Evolutionary conservation across 1,284 basidiomycete species (phyloP), one percentile per base, ranked within the genome.

Genomic region (Puccinia hordei): DNA sequence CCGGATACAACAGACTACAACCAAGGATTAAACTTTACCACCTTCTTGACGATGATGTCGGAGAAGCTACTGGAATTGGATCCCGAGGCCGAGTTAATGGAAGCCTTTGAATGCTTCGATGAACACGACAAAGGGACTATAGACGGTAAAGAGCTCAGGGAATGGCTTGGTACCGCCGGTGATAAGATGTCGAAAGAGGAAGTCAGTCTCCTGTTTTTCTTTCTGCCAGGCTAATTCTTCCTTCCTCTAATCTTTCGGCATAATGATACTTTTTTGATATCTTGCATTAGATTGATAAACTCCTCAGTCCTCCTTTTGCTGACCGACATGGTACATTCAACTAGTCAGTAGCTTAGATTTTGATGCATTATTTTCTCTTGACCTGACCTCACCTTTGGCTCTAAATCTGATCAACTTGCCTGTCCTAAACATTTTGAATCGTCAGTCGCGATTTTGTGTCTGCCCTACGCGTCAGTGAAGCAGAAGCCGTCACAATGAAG

Each of bases 21-120:
- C 46, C 77, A 79, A 72, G 77, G 77, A 15, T 19, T 95, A 87
- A 95, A 94, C 86, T 95, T 95, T 85, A 93, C 94, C 49, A 94
- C 94, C 90, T 95, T 95, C 87, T 88, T 95, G 75, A 94, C 94
- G 69, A 93, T 95, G 92, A 95, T 96, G 93, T 92, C 92, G 84
- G 93, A 95, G 85, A 91, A 93, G 81, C 87, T 97, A 81, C 91
- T 93, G 84, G 90, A 94, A 84, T 92, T 97, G 84, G 94, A 95
- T 85, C 89, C 91, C n/a, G 94, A 95, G 85, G 88, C 89, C 0
- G 93, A 96, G 85, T 88, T 96, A 75, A 84, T 91, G 33, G 93
- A 94, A 83, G 94, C 94, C 10, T 96, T 96, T 85, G 92, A 91
- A 84, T 93, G 91, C 82, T 97, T 96, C 85, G 94, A 97, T 86